These are phyloP conservation scores for Excoecaria agallocha DNA, from an alignment of 345 rosid genomes.

Conservation along the genomic window DNA sequence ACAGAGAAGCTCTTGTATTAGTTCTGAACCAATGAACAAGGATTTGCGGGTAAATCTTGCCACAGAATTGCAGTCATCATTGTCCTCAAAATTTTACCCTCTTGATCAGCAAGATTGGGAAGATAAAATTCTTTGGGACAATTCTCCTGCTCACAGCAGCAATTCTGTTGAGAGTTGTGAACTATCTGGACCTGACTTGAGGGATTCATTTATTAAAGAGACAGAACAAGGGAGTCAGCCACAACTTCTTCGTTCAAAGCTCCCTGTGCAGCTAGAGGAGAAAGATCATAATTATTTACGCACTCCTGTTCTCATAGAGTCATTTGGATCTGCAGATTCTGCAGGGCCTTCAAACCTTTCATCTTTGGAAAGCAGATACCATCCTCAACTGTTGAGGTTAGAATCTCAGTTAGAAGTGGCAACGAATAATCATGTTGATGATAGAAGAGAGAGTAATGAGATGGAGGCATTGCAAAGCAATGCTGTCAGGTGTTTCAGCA, in stretches of 20 bases:
- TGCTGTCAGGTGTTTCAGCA: slow-evolving; percentile 47
- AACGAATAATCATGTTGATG: slow-evolving; percentile 26
- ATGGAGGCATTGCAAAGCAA: slow-evolving; percentile 39
- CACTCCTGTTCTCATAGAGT: slow-evolving; percentile 48
- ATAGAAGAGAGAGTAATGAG: slow-evolving; percentile 21
- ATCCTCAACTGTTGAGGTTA: slow-evolving; percentile 90
- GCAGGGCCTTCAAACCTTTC: slow-evolving; percentile 23
- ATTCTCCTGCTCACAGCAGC: slow-evolving; percentile 48
- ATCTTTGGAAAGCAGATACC: slow-evolving; percentile 39
- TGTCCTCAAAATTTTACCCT: slow-evolving; percentile 47
- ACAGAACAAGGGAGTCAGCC: slow-evolving; percentile 30
- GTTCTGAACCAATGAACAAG: slow-evolving; percentile 69
- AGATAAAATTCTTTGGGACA: slow-evolving; percentile 76
- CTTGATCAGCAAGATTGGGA: slow-evolving; percentile 97
- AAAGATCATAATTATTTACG: slow-evolving; percentile 26
- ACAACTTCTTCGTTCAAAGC: slow-evolving; percentile 31
- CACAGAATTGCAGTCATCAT: slow-evolving; percentile 49
- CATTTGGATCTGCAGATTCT: slow-evolving; percentile 46
- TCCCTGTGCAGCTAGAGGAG: slow-evolving; percentile 32
- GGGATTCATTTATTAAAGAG: slow-evolving; percentile 35
- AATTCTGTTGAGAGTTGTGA: slow-evolving; percentile 44
- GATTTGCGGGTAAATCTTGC: slow-evolving; percentile 36
- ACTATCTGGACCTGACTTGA: slow-evolving; percentile 34
- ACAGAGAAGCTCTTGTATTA: slow-evolving; percentile 41
- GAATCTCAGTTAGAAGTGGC: slow-evolving; percentile 52